Evolutionary conservation across 176 grass and related monocot species (phyloP).

Genomic region (Aegilops longissima): DNA sequence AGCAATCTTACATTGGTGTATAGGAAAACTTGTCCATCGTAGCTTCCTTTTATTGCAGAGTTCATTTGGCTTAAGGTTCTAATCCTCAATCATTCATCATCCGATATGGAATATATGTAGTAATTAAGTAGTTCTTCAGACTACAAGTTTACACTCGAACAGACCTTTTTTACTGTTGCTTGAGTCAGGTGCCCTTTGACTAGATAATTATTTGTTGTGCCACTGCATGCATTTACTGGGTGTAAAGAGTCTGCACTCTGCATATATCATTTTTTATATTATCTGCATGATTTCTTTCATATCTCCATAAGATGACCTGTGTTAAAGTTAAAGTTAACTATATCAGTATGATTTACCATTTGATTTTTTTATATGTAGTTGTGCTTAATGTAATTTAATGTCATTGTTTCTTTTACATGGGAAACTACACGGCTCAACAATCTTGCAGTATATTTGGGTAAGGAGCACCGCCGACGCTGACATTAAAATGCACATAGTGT

Average conservation of each 20-base stretch:
- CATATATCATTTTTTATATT: background rate
- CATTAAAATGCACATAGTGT: background rate
- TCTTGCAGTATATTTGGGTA: conserved; percentile 97
- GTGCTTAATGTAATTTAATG: conserved; percentile 41
- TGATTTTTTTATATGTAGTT: background rate
- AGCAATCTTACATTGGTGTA: background rate
- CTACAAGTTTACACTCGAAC: conserved; percentile 1
- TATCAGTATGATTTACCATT: conserved; percentile 10
- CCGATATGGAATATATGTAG: background rate
- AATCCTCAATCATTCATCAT: background rate
- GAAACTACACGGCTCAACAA: conserved; percentile 27
- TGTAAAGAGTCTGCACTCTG: background rate
- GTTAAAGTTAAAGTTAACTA: conserved; percentile 22
- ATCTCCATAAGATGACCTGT: background rate
- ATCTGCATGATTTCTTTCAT: conserved; percentile 9
- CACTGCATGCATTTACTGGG: background rate
- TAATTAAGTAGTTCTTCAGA: background rate
- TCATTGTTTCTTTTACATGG: conserved; percentile 70
- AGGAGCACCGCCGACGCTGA: background rate
- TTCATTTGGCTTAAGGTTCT: conserved; percentile 3
- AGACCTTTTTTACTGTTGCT: background rate
- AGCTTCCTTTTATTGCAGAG: conserved; percentile 10
- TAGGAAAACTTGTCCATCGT: background rate
- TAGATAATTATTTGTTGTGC: background rate
- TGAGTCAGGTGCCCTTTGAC: background rate